Base-by-base conservation (phyloP, 352 stramenopile genomes). In the Phytophthora pluvialis region DNA sequence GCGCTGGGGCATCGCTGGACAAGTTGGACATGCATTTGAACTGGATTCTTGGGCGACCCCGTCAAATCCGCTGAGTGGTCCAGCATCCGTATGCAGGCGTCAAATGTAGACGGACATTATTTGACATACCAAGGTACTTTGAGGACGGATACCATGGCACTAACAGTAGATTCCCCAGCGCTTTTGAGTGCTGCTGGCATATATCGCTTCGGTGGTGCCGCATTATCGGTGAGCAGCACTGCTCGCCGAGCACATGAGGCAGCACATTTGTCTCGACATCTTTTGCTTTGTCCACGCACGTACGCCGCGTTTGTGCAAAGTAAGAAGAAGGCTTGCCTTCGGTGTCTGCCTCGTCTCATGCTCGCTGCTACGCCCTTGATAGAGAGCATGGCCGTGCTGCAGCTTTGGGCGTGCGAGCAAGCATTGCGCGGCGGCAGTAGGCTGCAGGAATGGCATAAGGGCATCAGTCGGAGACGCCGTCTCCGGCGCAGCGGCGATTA, bases 1-100 rank as follows among this genome's bases (percentile, higher is more conserved):
- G 21, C 73, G 68, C 74, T 70, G 65, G 42, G 39, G 70, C 38
- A 80, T 78, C 13, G 35, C 7, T 46, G 38, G 18, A 48, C 42
- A 39, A 21, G 33, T 38, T 42, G 55, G 43, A 47, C 55, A 56
- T 54, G 21, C 21, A 21, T 21, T 2, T 1, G 44, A 48, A 54
- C 58, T 66, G 58, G 58, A 66, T 60, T 66, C 54, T 66, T 46
- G 21, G 50, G 13, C 21, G 15, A 40, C 2, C 49, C 4, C 16
- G 36, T 45, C 25, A 39, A 58, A 67, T 33, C 1, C 46, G 49
- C 21, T 55, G 32, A 35, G 3, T 55, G 47, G 47, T 55, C 32
- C 47, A 44, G 0, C 44, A 46, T 48, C 33, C 12, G 33, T 5
- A n/a, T 13, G 10, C 11, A 9, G 33, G 12, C 2, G 9, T n/a